Evolutionary conservation across 2,329 filamentous ascomycete genomes (phyloP).

Genomic region (Neonectria punicea): DNA sequence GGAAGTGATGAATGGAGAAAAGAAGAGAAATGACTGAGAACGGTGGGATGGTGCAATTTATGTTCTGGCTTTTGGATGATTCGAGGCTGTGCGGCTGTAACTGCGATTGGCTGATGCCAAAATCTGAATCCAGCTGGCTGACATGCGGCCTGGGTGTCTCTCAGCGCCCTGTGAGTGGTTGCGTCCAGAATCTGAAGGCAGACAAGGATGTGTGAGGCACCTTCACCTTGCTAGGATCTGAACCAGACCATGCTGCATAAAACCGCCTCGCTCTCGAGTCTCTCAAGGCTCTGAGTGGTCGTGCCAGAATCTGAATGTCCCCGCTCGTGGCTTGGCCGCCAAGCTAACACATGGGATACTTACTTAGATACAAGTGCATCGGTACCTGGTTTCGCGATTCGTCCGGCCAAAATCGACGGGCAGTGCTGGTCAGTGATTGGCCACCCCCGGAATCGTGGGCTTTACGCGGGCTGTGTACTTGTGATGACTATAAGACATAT

Average conservation of each 20-base stretch:
- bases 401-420: neutral
- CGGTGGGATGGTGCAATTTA: neutral
- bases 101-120: neutral
- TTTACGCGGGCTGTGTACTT: no score
- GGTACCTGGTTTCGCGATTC: no score
- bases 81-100: neutral
- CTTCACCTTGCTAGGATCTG: no score
- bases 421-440: neutral
- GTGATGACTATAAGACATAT: no score
- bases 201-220: no score
- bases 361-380: no score
- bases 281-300: neutral
- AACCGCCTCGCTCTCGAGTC: no score
- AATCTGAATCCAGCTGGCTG: neutral
- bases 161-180: neutral
- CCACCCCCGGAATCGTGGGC: neutral
- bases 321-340: no score
- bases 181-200: slow-evolving; percentile 2
- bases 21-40: neutral
- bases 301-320: neutral
- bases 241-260: neutral
- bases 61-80: neutral
- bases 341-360: no score
- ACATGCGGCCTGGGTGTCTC: neutral
- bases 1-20: no score